Base-by-base conservation (phyloP, 768 basidiomycete genomes). In the Lactarius trivialis region DNA sequence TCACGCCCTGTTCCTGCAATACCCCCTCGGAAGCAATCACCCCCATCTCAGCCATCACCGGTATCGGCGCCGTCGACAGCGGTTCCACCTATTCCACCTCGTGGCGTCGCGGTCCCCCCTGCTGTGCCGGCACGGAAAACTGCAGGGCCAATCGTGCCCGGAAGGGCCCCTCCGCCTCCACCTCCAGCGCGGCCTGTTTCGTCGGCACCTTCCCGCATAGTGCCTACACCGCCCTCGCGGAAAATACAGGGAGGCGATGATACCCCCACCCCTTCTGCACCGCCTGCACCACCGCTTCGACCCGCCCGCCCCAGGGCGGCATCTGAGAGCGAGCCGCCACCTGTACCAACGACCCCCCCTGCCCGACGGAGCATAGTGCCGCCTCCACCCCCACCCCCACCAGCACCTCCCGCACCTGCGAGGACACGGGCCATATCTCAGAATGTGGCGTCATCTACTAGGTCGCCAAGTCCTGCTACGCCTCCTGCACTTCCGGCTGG, bases 221-320 rank as follows among this genome's bases (percentile, higher is more conserved):
- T 33, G 6, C 67, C 67, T 36, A 9, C 55, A 6, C 52, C 45
- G 15, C 64, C 60, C 36, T 30, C 58, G 41, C 62, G 65, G 33
- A 56, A 48, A 48, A 7, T 26, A 7, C 32, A 19, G 15, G 59
- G 58, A 37, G 55, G 59, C 21, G 66, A 48, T 1, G 45, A 17
- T 17, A 3, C 52, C 3, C 36, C 61, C 24, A 58, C 33, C 28
- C 61, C 51, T 32, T 24, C 64, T 8, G 2, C 53, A 5, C 24
- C 66, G 6, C 60, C 32, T 7, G 55, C 61, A 28, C 68, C 73
- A 15, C 64, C 69, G 9, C 72, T 73, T 11, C 63, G 71, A 5
- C 74, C 73, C 17, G 60, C 65, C 17, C 72, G 74, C 48, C 61
- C 52, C 28, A 62, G 63, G 54, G 65, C 73, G 14, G 52, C 48